Evolutionary conservation across 2,329 filamentous ascomycete species (phyloP), one percentile per base, ranked within the genome.

Genomic region (Hysterium pulicare): DNA sequence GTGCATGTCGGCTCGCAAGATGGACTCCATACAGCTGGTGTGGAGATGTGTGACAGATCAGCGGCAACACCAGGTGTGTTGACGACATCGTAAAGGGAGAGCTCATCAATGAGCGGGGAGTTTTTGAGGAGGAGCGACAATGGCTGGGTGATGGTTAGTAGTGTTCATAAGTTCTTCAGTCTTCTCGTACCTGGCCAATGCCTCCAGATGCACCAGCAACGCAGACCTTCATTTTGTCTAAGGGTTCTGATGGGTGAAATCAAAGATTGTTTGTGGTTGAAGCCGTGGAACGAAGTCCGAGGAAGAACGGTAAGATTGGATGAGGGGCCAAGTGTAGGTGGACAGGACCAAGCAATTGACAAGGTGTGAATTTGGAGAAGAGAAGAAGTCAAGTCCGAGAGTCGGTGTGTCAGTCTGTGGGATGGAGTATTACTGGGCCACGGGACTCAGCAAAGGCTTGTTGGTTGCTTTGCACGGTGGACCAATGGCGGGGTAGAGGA

Each of bases 1-100:
- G 20, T 5, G 11, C 20, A 34, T 30, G 13, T 38, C 19, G 10
- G 21, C 38, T 35, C 48, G 24, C 47, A 33, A 39, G 30, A 16
- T 20, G 30, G 38, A 40, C 41, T 37, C 36, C 87, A 53, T 78
- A 85, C 82, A 55, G 93, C 91, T 58, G 81, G 79, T 49, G 90
- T 88, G 47, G 91, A 95, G 73, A 98, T 97, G 79, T 98, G 93
- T 48, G 90, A 96, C 47, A 98, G 83, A 70, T 98, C 93, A 63
- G 91, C 84, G 54, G 90, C 88, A 66, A 98, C 93, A 72, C 93
- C 93, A 59, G 90, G 90, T 38, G 90, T 94, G 81, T 97, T 96
- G 72, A 97, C 91, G 56, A 98, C 90, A 95, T 98, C 93, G 79
- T 96, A 98, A 61, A 98, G 87, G 48, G 90, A 79, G 61, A 98